Base-by-base conservation (phyloP, 2,329 filamentous ascomycete genomes). In the Aspergillus calidoustus region DNA sequence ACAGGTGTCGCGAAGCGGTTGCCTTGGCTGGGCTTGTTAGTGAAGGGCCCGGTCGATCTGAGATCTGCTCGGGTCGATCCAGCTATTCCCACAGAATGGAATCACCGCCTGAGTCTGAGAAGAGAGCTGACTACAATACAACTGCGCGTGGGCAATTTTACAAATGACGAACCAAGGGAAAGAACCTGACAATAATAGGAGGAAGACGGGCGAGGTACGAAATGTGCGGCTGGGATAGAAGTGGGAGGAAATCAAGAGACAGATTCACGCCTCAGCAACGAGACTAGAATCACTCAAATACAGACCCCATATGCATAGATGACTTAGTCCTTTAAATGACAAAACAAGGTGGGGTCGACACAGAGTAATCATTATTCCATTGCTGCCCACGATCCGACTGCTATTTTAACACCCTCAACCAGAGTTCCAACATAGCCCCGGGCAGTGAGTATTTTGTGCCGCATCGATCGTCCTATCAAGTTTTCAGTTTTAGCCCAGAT, bases 31-130 rank as follows among this genome's bases (percentile, higher is more conserved):
- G 60, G 63, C 62, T 62, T 65, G 65, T 11, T 34, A 31, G 51
- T 43, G 31, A 31, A 54, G 34, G 31, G 23, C 34, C 51, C 28
- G 51, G 67, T 64, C 63, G 68, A 72, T 74, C 70, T 64, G 55
- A 66, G 70, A 72, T 74, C 72, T 66, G 62, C 44, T 64, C 68
- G 66, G 68, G 68, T 68, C 70, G 68, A 73, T 70, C 71, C 64
- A 65, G 63, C 15, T 50, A 58, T 59, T 59, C 63, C 67, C 69
- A 69, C 68, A 63, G 68, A 54, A 59, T 53, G 48, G 49, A 53
- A 52, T 48, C 58, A 64, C 59, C 30, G 43, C 53, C 49, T 13
- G 31, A 31, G 43, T 22, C 44, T 41, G 8, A 22, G 50, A 34
- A 5, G 51, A 44, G 34, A 44, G 17, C 54, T 11, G 19, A 28